Evolutionary conservation across 441 rosid species (phyloP).

Genomic region (Erodium trifolium): DNA sequence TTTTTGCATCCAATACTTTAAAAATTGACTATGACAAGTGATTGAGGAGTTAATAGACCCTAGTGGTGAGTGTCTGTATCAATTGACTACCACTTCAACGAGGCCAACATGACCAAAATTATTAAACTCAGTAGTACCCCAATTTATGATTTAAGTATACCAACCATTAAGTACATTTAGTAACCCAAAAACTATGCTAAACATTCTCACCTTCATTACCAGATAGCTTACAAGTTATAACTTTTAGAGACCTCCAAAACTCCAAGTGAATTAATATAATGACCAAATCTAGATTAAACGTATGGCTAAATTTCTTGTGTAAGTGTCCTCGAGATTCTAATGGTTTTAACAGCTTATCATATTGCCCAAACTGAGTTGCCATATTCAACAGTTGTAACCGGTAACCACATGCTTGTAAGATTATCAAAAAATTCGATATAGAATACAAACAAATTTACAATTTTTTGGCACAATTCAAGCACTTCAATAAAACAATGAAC

Average conservation of each 20-base stretch:
- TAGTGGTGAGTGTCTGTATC: not conserved
- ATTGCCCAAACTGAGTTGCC: no score
- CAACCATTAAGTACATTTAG: not conserved
- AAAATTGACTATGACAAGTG: not conserved
- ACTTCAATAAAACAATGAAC: not conserved
- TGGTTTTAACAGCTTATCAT: not conserved
- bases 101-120: no score
- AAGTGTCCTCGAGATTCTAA: not conserved
- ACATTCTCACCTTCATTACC: not conserved
- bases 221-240: not conserved
- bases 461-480: no score
- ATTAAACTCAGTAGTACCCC: not conserved
- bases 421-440: not conserved
- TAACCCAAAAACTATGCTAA: not conserved
- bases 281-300: not conserved
- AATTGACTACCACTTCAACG: no score
- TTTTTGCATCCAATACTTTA: not conserved
- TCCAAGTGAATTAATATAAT: not conserved
- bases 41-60: not conserved
- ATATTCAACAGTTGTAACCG: not conserved
- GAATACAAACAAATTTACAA: not conserved
- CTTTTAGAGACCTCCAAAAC: not conserved
- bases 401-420: not conserved
- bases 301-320: not conserved
- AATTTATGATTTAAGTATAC: not conserved